Base-by-base conservation (phyloP, 2,329 filamentous ascomycete genomes). In the Ophiostoma pallidulum region DNA sequence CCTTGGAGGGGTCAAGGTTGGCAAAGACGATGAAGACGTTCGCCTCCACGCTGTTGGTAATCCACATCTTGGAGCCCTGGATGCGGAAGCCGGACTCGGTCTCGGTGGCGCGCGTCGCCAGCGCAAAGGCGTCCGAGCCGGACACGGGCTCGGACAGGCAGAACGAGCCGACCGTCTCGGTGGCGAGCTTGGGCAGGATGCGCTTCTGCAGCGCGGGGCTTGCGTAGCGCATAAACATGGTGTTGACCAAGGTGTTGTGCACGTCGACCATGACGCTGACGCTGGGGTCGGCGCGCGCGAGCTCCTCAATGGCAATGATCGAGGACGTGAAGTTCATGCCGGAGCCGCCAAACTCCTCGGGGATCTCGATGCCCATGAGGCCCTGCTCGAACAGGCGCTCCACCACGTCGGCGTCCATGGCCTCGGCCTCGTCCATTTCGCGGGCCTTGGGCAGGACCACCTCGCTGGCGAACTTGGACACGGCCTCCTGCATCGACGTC, bases 291-390 rank as follows among this genome's bases (percentile, higher is more conserved):
- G 94, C 86, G 49, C 89, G 79, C 1, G 92, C 92, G 52, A 98
- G 74, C 74, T 98, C 92, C 70, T 98, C 92, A 59, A 98, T 98
- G 24, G 87, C 91, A 38, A 98, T 83, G 62, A 98, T 95, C 52
- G 90, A 91, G 1, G 90, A 73, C 1, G 92, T 97, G 69, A 98
- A 98, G 77, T 96, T 96, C 92, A 98, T 97, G 57, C 90, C 92
- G 0, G 91, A 87, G 52, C 92, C 92, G 51, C 92, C 92, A 63
- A 84, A 98, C 66, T 96, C 90, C 67, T 98, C 92, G 14, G 92
- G 91, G 49, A 98, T 95, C 71, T 98, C 92, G 54, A 98, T 78
- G 53, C 89, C 85, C 92, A 98, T 98, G 42, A 98, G 73, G 0
- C 92, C 92, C 64, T 97, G 90, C 72, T 98, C 92, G 60, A 98